Percentiles rank a stretch among this genome's conserved stretches.
These are phyloP conservation scores for Auricularia cornea DNA, from an alignment of 768 basidiomycete genomes.

Conservation along the genomic window DNA sequence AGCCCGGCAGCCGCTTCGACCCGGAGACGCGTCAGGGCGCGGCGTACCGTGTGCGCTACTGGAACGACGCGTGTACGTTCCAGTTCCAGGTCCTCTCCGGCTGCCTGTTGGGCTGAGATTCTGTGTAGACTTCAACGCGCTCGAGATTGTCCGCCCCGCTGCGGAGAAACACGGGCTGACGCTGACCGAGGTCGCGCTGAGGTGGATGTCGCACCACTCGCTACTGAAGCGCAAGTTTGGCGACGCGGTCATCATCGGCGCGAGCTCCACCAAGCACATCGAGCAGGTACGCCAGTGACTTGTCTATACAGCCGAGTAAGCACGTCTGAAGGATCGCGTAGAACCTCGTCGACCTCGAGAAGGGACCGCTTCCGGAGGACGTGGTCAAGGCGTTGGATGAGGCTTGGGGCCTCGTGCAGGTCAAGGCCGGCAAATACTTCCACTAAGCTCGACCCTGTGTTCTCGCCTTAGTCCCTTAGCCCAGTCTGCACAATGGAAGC, in stretches of 20 bases:
- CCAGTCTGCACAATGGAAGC: no score
- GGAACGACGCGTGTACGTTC: slow-evolving; percentile 17
- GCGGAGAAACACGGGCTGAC: slow-evolving; percentile 31
- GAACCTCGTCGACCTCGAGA: slow-evolving; percentile 46
- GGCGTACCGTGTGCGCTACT: slow-evolving; percentile 35
- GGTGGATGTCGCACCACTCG: slow-evolving; percentile 46
- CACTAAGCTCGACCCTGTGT: no score
- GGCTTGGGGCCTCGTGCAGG: slow-evolving; percentile 39
- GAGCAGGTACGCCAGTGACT: slow-evolving; percentile 36
- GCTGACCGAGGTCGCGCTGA: slow-evolving; percentile 29
- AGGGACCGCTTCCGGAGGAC: slow-evolving; percentile 51
- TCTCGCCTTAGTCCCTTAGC: no score
- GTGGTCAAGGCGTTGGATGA: slow-evolving; percentile 42
- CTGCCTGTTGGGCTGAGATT: not conserved
- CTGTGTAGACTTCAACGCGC: slow-evolving; percentile 38
- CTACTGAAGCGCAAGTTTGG: slow-evolving; percentile 36
- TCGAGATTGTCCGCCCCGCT: slow-evolving; percentile 35
- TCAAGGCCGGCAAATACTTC: slow-evolving; percentile 35
- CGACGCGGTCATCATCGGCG: slow-evolving; percentile 54
- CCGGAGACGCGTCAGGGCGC: slow-evolving; percentile 36
- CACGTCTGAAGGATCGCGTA: no score
- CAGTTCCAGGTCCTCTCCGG: not conserved
- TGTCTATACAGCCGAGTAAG: no score
- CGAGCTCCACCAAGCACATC: slow-evolving; percentile 48
- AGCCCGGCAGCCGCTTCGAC: slow-evolving; percentile 53